Conservation (phyloP, 2,329 filamentous ascomycete species). For the Sporothrix variecibatus region DNA sequence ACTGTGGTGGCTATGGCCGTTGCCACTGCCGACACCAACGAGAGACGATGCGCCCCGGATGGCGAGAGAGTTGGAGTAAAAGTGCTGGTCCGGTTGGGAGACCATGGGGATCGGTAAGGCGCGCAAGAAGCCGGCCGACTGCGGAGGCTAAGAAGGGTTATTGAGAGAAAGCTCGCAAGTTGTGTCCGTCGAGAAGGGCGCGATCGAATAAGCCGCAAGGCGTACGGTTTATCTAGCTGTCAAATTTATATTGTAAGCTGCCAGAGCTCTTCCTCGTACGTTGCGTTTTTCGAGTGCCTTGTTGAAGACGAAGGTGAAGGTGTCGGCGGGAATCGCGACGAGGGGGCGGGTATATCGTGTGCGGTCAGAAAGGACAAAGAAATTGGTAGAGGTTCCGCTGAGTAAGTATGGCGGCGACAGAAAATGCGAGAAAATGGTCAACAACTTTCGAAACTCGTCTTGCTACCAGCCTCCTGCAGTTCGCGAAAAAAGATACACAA, state of each 20-base stretch:
- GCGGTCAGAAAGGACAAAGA: neutral
- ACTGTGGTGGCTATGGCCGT: constrained; percentile 20
- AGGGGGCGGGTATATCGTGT: neutral
- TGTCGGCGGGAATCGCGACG: neutral
- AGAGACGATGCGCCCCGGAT: constrained; percentile 40
- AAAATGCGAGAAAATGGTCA: neutral
- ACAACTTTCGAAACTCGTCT: constrained; percentile 1
- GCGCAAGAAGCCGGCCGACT: neutral
- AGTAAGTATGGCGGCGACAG: neutral
- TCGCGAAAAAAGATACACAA: constrained; percentile 18
- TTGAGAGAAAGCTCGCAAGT: neutral
- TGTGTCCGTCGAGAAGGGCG: neutral
- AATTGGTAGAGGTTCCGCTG: neutral
- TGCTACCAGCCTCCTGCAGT: constrained; percentile 14
- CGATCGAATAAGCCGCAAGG: neutral
- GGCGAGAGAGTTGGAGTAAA: constrained; percentile 38
- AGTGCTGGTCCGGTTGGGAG: constrained; percentile 37
- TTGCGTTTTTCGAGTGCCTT: neutral
- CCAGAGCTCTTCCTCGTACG: neutral
- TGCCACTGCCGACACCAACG: constrained; percentile 32
- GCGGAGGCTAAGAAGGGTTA: neutral
- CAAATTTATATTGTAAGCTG: neutral
- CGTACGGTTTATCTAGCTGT: neutral
- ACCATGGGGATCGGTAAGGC: constrained; percentile 36
- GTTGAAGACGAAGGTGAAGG: neutral